Evolutionary conservation across 257 asterid genomes (phyloP), one percentile per base, ranked within the genome.

Genomic region (Fraxinus anomala): DNA sequence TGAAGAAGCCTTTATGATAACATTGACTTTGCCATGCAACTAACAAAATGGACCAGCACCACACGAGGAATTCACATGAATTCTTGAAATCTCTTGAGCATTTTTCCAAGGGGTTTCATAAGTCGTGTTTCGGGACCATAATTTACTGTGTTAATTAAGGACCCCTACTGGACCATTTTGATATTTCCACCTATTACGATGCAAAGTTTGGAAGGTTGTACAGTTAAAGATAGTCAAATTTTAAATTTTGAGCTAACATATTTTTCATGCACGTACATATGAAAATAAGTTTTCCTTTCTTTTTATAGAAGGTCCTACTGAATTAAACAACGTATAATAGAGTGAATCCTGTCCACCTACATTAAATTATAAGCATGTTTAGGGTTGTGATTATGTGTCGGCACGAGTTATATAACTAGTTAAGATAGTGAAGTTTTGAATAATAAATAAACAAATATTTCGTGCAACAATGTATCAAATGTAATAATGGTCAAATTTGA

Each of bases 81-180:
- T 44, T 34, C 77, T 21, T 44, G 70, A 6, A 36, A 56, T 16
- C n/a, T 68, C 67, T 77, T 4, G 4, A 3, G 37, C 73, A n/a
- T 30, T 21, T 72, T 12, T 49, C 59, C 71, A 31, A 23, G n/a
- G 44, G 3, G 26, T 54, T 75, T 72, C 59, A 3, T 28, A 24
- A 44, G 47, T 16, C 47, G 19, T 49, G 6, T 30, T 74, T 83
- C 33, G 83, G 87, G 83, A 81, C 89, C 85, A 49, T 73, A 17
- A 69, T 65, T 30, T 70, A 33, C 65, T 59, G 40, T 30, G 12
- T 26, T 47, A 16, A 42, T 26, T 76, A 34, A 24, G 80, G 84
- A 74, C 83, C 77, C 83, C 70, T n/a, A 73, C 40, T 74, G 92
- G 92, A 82, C 90, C 89, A 86, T 76, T 56, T 79, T 59, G 36